Evolutionary conservation across 345 rosid species (phyloP), one percentile per base, ranked within the genome.

Genomic region (Eucalyptus pauciflora): DNA sequence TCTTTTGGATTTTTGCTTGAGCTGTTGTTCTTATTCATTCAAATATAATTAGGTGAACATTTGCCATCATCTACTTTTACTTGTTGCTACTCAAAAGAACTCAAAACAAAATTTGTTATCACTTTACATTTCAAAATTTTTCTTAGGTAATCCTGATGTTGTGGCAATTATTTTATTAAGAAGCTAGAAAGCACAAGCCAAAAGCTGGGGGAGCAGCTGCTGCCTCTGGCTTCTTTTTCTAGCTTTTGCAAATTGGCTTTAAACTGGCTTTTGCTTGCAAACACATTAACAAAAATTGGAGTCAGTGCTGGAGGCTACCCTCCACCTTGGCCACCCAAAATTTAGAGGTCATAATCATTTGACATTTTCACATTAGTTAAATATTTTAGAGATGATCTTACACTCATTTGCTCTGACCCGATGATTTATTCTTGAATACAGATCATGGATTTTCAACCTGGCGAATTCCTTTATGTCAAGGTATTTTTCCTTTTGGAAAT

Each of bases 361-460:
- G 46, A 10, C 85, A 76, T 76, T 41, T 76, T 20, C 24, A 24
- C 29, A 37, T 76, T 10, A 76, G 85, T 76, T 43, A 76, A 37
- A 76, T 41, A 76, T 76, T 41, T 76, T 76, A 41, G 85, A 76
- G 48, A 76, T 11, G 85, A 76, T 76, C 48, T 46, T 31, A 86
- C 54, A 7, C 56, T 24, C 29, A 1, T 86, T 50, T 52, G 46
- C 46, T 86, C 67, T 50, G 27, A 49, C 62, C 45, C 1, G 5
- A 45, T 50, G 27, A 69, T 49, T 88, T 90, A 37, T 83, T 54
- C n/a, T 85, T 85, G 51, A 88, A 22, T 92, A 89, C 94, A 96
- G 99, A 93, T 96, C 87, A 97, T 98, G 99, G 98, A 97, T 93
- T 98, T 98, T 94, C 98, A 94, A 91, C 98, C 97, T 50, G 98